phyloP scores from a whole-genome alignment of 805 yeast species.

The Saccharomyces paradoxus region DNA sequence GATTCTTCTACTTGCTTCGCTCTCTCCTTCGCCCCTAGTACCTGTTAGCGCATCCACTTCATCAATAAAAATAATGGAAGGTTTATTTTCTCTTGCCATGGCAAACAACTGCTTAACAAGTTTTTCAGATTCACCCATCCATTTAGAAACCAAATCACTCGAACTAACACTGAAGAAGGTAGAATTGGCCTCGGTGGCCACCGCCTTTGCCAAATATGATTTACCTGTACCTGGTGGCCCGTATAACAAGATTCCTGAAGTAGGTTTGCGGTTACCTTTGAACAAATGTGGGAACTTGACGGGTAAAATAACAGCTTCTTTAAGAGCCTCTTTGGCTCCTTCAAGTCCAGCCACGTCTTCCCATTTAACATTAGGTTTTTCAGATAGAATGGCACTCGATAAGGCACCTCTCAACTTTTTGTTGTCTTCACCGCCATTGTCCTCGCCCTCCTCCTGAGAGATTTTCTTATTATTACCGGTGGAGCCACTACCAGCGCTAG shows the following conservation, averaged over 20 bases:
- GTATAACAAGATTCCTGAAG: constrained; percentile 78
- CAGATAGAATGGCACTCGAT: constrained; percentile 84
- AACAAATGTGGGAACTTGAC: constrained; percentile 93
- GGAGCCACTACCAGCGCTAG: constrained; percentile 43
- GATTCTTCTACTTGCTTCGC: constrained; percentile 92
- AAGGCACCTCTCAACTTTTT: constrained; percentile 86
- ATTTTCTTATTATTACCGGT: constrained; percentile 42
- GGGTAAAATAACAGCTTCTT: constrained; percentile 94
- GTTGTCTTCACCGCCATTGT: constrained; percentile 70
- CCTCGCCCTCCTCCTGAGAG: constrained; percentile 44
- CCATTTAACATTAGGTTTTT: constrained; percentile 90
- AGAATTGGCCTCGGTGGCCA: constrained; percentile 96
- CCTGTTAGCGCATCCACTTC: constrained; percentile 98
- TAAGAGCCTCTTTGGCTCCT: constrained; percentile 88
- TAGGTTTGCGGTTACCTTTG: constrained; percentile 89
- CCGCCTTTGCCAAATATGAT: constrained; percentile 93
- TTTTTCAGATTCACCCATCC: constrained; percentile 99
- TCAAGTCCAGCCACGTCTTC: constrained; percentile 94
- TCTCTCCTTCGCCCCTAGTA: constrained; percentile 95
- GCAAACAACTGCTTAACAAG: constrained; percentile 88
- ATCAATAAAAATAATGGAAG: constrained; percentile 92
- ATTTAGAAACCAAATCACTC: constrained; percentile 89
- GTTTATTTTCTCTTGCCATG: constrained; percentile 94
- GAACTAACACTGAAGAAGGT: constrained; percentile 96
- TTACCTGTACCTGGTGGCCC: constrained; percentile 99